Percentiles rank a stretch among this genome's conserved stretches.
phyloP scores from a whole-genome alignment of 352 stramenopile species.

The Phytophthora multivora region DNA sequence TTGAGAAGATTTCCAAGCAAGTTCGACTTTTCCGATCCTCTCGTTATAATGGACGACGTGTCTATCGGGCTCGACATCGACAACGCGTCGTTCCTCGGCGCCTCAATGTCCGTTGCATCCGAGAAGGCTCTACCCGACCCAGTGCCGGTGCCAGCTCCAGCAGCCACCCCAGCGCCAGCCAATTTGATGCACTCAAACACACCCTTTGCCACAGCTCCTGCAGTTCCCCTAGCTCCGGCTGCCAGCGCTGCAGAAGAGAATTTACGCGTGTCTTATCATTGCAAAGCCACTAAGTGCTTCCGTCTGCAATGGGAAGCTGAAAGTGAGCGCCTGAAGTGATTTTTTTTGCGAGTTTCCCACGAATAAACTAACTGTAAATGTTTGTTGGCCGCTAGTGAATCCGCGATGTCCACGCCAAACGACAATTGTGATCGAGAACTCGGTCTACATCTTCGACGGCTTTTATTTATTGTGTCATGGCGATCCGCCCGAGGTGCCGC shows the following conservation, averaged over 20 bases:
- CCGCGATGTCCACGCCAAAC: constrained; percentile 76
- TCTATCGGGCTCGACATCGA: constrained; percentile 40
- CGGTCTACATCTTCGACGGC: constrained; percentile 83
- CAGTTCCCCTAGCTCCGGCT: constrained; percentile 2
- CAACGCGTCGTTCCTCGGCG: constrained; percentile 41
- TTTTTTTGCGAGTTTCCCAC: background rate
- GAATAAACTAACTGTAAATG: no score
- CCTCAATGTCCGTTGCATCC: background rate
- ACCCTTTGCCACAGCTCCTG: constrained; percentile 8
- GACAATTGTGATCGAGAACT: constrained; percentile 60
- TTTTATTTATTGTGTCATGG: constrained; percentile 85
- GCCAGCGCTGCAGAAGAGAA: constrained; percentile 42
- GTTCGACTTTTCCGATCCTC: constrained; percentile 9
- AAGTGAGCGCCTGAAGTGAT: constrained; percentile 41
- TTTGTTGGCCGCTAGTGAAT: constrained; percentile 55
- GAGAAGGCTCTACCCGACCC: constrained; percentile 2
- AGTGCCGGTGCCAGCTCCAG: background rate
- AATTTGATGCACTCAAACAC: constrained; percentile 3
- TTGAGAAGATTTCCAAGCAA: constrained; percentile 9
- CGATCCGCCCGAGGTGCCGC: constrained; percentile 55
- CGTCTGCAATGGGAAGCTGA: constrained; percentile 83
- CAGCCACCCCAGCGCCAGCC: background rate
- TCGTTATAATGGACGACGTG: constrained; percentile 35
- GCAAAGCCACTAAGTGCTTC: constrained; percentile 67
- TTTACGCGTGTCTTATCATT: constrained; percentile 67